These are phyloP conservation scores for Trichoderma afroharzianum DNA, from an alignment of 2,329 filamentous ascomycete genomes.

Conservation along the genomic window DNA sequence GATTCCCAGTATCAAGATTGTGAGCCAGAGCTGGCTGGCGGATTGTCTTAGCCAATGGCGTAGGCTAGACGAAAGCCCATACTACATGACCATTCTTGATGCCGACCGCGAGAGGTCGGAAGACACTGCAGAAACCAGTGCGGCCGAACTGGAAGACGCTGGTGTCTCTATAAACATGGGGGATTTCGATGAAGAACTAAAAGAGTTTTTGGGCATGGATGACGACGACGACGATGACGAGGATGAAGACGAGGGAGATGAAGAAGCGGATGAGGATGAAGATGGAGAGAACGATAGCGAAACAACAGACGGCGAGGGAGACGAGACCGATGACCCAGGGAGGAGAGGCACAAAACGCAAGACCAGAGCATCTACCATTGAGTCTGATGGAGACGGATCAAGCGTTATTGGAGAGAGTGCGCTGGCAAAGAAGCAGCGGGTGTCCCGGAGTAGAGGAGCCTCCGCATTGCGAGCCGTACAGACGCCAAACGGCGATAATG, in stretches of 20 bases:
- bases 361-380: constrained; percentile 27
- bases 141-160: constrained; percentile 31
- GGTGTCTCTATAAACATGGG: constrained; percentile 43
- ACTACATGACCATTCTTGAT: constrained; percentile 71
- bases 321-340: constrained; percentile 25
- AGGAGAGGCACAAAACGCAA: constrained; percentile 35
- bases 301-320: constrained; percentile 30
- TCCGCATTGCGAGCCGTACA: constrained; percentile 46
- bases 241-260: constrained; percentile 24
- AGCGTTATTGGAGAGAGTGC: constrained; percentile 35
- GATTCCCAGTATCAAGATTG: constrained; percentile 80
- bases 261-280: constrained; percentile 18
- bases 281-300: constrained; percentile 19
- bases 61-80: constrained; percentile 72
- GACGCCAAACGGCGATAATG: constrained; percentile 37
- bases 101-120: constrained; percentile 51
- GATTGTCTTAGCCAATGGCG: constrained; percentile 83
- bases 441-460: constrained; percentile 42
- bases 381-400: constrained; percentile 33
- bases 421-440: constrained; percentile 49
- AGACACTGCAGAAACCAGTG: constrained; percentile 30
- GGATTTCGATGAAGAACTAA: constrained; percentile 66
- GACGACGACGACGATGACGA: constrained; percentile 49
- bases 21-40: constrained; percentile 84
- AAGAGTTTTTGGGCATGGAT: constrained; percentile 64